Evolutionary conservation across 139 green algal genomes (phyloP).

Genomic region (Ettlia oleoabundans): DNA sequence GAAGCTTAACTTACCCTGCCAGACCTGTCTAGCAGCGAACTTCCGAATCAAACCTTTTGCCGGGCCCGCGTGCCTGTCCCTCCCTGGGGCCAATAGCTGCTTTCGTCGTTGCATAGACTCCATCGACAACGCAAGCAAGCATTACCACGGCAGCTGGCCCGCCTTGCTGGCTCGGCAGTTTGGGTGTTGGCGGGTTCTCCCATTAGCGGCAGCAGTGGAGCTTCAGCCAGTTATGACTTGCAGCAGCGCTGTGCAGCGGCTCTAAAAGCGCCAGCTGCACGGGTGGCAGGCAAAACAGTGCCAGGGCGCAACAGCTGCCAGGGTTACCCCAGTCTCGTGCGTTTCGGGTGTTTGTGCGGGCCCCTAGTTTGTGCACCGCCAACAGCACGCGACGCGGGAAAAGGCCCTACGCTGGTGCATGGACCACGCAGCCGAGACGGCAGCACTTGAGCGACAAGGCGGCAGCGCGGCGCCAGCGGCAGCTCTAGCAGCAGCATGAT

Average conservation of each 20-base stretch:
- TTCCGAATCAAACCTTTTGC: too few species aligned
- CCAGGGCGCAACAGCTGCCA: slow-evolving; percentile 25
- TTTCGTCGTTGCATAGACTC: background rate
- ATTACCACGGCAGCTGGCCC: too few species aligned
- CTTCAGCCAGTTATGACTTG: background rate
- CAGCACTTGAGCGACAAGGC: background rate
- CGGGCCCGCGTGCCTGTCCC: too few species aligned
- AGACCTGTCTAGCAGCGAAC: too few species aligned
- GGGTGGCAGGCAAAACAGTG: background rate
- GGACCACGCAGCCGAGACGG: background rate
- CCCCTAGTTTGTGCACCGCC: background rate
- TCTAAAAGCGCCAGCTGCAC: background rate
- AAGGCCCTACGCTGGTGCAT: too few species aligned
- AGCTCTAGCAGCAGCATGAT: slow-evolving; percentile 20
- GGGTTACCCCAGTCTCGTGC: background rate
- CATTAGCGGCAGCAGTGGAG: background rate
- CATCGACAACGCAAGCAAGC: too few species aligned
- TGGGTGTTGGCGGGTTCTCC: background rate
- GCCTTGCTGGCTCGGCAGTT: background rate
- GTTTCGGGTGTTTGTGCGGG: background rate
- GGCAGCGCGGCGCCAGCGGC: background rate
- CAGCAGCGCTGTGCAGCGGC: background rate
- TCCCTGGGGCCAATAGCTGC: too few species aligned
- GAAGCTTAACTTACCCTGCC: too few species aligned
- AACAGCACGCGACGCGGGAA: too few species aligned